These are phyloP conservation scores for Wallacemonas sp. DNA, from an alignment of 208 protist species.

Conservation along the genomic window DNA sequence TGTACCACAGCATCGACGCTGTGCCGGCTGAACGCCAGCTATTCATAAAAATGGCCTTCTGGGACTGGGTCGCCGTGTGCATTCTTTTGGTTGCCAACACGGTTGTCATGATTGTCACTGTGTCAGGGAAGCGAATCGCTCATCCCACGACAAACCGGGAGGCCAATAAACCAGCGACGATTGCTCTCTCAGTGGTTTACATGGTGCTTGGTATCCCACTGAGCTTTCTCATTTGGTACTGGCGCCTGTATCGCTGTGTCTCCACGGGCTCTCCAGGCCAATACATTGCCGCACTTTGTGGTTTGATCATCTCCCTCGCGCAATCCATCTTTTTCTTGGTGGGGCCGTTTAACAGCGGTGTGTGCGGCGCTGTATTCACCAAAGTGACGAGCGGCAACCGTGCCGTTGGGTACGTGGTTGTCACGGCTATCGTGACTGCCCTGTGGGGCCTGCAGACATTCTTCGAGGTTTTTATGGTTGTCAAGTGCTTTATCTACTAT, in stretches of 20 bases:
- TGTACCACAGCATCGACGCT: conserved; percentile 55
- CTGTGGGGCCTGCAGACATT: conserved; percentile 45
- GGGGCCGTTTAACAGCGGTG: conserved; percentile 37
- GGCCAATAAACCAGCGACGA: conserved; percentile 39
- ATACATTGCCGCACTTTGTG: conserved; percentile 55
- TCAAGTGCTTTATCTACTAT: conserved; percentile 60
- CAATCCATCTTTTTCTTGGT: conserved; percentile 55
- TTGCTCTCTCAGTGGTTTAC: conserved; percentile 45
- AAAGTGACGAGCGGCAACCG: conserved; percentile 32
- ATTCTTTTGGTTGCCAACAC: conserved; percentile 55
- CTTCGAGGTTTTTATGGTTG: conserved; percentile 46
- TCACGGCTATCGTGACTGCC: conserved; percentile 46
- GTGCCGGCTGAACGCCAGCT: conserved; percentile 36
- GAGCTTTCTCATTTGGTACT: conserved; percentile 75
- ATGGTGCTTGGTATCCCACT: conserved; percentile 53
- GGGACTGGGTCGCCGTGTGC: conserved; percentile 66
- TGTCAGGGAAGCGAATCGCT: neutral
- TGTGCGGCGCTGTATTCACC: conserved; percentile 47
- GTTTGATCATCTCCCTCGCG: conserved; percentile 47
- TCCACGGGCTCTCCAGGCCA: conserved; percentile 37
- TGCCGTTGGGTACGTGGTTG: conserved; percentile 20
- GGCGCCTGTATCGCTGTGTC: conserved; percentile 51
- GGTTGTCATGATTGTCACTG: conserved; percentile 31
- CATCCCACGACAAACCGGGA: conserved; percentile 10
- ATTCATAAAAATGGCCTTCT: conserved; percentile 59